Base-by-base conservation (phyloP, 139 green algal species). In the Diplosphaera chodatii region DNA sequence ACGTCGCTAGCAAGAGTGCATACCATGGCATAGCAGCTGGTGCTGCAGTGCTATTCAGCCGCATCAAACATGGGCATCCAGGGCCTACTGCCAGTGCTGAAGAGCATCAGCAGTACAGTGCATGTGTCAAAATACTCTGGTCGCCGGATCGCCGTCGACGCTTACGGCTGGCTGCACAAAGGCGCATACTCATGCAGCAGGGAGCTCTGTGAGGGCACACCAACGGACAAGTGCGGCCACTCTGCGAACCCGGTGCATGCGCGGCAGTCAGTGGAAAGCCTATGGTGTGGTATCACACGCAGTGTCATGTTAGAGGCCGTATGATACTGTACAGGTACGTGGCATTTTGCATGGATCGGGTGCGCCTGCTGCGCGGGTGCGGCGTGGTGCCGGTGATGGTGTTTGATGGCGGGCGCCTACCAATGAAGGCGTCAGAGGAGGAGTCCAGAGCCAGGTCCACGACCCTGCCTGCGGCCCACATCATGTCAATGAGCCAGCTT, bases 111-210 rank as follows among this genome's bases (percentile, higher is more conserved):
- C 5, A 67, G 73, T 8, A 40, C 66, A 0, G 71, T 71, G 16
- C 91, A 97, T 67, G 76, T 98, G 30, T 33, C 27, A 56, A 69
- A 87, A 15, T 97, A 95, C 71, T 32, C 28, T 0, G 93, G 94
- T 0, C 73, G 92, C 32, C 82, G 74, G n/a, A 91, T 91, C 0
- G 94, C 94, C 10, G 79, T 99, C 6, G 95, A 99, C 72, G 91
- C 87, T 2, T 98, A 97, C 79, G 88, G 79, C 37, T 97, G 96
- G 91, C 81, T 99, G 31, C 93, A 99, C 78, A 91, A 88, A 64
- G 95, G 86, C 2, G 88, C 91, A 0, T 97, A 96, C 73, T 82
- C 75, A 62, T 99, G 95, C 82, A 81, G 79, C 55, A 67, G 79
- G 21, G 95, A 99, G 77, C 80, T 99, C 2, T 91, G 87, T 63